Evolutionary conservation across 2,329 filamentous ascomycete genomes (phyloP).

Genomic region (Colletotrichum filicis): DNA sequence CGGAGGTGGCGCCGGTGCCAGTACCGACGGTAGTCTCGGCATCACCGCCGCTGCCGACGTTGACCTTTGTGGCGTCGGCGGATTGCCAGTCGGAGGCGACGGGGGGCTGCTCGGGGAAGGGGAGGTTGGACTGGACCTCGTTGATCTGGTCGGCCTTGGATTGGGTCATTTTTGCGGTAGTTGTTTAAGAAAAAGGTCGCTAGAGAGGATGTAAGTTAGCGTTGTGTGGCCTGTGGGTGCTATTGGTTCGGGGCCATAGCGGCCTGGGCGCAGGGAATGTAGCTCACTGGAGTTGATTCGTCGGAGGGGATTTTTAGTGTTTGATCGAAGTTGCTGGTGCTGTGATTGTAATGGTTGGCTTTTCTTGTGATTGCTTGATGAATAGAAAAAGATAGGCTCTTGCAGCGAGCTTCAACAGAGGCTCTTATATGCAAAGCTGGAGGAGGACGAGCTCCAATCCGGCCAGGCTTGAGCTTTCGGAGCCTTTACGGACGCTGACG

Average conservation of each 20-base stretch:
- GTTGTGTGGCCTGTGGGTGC: background rate
- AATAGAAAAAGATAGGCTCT: too few relatives aligned
- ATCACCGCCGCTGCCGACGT: conserved; percentile 72
- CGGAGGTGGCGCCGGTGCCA: conserved; percentile 58
- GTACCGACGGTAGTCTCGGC: conserved; percentile 64
- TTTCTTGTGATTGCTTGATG: background rate
- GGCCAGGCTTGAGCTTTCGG: background rate
- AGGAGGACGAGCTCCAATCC: background rate
- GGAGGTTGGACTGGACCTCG: conserved; percentile 77
- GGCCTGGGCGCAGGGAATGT: background rate
- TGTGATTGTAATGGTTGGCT: background rate
- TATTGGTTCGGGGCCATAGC: background rate
- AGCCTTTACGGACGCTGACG: conserved; percentile 24
- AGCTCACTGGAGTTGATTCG: conserved; percentile 2
- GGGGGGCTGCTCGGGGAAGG: conserved; percentile 82
- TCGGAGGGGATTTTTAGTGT: background rate
- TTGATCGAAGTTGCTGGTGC: background rate
- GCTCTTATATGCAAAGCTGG: conserved; percentile 14
- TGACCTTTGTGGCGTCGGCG: conserved; percentile 73
- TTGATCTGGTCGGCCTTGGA: conserved; percentile 75
- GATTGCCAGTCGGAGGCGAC: conserved; percentile 83
- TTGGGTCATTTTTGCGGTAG: conserved; percentile 48
- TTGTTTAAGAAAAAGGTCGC: background rate
- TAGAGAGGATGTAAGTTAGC: conserved; percentile 6
- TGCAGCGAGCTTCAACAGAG: background rate